Evolutionary conservation across 2,329 filamentous ascomycete genomes (phyloP).

Genomic region (Westerdykella ornata): DNA sequence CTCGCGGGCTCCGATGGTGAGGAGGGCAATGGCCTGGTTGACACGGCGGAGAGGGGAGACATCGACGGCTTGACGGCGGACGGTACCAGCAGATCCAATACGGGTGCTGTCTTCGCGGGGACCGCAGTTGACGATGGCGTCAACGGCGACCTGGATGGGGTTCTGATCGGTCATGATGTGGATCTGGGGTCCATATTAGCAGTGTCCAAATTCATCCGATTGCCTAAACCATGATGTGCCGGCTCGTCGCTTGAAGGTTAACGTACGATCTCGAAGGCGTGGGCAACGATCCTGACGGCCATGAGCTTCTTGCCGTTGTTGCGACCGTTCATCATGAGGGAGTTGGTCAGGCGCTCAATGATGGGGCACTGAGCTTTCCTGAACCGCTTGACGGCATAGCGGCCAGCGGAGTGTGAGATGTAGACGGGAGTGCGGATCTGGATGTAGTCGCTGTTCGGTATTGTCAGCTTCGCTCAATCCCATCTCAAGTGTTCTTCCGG

Average conservation of each 20-base stretch:
- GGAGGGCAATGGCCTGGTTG: slow-evolving; percentile 98
- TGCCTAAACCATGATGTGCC: background rate
- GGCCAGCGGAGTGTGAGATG: slow-evolving; percentile 96
- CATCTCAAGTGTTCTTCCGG: background rate
- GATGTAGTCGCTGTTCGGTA: slow-evolving; percentile 81
- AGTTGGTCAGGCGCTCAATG: slow-evolving; percentile 99
- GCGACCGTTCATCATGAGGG: slow-evolving; percentile 99
- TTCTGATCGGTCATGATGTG: slow-evolving; percentile 99
- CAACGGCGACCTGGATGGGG: slow-evolving; percentile 98
- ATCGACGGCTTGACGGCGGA: slow-evolving; percentile 99
- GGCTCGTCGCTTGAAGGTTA: background rate
- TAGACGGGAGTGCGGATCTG: slow-evolving; percentile 99
- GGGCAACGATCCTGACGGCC: slow-evolving; percentile 98
- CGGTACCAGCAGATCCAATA: slow-evolving; percentile 98
- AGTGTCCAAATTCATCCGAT: background rate
- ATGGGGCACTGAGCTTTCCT: slow-evolving; percentile 99
- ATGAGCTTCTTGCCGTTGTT: slow-evolving; percentile 99
- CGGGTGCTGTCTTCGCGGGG: slow-evolving; percentile 99
- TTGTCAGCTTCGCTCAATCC: slow-evolving; percentile 24
- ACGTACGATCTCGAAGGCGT: slow-evolving; percentile 99
- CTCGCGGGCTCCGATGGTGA: slow-evolving; percentile 98
- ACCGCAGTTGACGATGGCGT: slow-evolving; percentile 99
- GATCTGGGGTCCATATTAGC: slow-evolving; percentile 54
- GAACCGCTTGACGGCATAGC: slow-evolving; percentile 99
- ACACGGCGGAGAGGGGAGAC: slow-evolving; percentile 98